Evolutionary conservation across 202 grass and related monocot species (phyloP).

Genomic region (Dendrocalamus latiflorus): DNA sequence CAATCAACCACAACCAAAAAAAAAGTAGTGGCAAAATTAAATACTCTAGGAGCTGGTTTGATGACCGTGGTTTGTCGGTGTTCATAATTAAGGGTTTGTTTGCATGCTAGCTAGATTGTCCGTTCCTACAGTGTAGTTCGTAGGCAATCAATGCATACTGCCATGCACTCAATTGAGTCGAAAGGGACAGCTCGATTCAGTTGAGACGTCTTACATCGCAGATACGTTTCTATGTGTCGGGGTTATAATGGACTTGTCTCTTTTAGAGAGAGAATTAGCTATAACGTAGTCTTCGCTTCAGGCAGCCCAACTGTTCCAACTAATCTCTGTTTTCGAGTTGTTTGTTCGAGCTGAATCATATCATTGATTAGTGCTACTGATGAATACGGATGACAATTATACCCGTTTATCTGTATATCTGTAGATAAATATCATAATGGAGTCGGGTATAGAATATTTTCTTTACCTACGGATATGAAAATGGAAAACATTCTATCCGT

Average conservation of each 20-base stretch:
- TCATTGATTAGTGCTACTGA: no score
- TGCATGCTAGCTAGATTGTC: neutral
- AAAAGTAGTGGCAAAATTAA: neutral
- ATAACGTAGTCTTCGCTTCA: neutral
- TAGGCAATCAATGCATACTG: slow-evolving; percentile 14
- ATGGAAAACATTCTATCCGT: no score
- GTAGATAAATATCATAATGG: no score
- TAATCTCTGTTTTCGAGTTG: neutral
- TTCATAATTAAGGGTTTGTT: neutral
- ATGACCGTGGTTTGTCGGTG: neutral
- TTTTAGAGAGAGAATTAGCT: neutral
- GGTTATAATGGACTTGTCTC: slow-evolving; percentile 13
- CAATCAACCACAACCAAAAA: no score
- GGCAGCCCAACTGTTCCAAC: neutral
- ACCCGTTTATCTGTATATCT: no score
- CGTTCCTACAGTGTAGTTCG: neutral
- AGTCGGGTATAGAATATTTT: no score
- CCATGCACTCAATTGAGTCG: slow-evolving; percentile 18
- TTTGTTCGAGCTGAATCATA: no score
- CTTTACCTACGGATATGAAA: no score
- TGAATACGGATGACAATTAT: no score
- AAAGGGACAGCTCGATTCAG: slow-evolving; percentile 16
- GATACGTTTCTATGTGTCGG: slow-evolving; percentile 20
- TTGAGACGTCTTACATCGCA: slow-evolving; percentile 41
- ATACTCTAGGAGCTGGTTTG: neutral